Evolutionary conservation across 1,284 basidiomycete genomes (phyloP), one percentile per base, ranked within the genome.

Genomic region (Leccinum fallax): DNA sequence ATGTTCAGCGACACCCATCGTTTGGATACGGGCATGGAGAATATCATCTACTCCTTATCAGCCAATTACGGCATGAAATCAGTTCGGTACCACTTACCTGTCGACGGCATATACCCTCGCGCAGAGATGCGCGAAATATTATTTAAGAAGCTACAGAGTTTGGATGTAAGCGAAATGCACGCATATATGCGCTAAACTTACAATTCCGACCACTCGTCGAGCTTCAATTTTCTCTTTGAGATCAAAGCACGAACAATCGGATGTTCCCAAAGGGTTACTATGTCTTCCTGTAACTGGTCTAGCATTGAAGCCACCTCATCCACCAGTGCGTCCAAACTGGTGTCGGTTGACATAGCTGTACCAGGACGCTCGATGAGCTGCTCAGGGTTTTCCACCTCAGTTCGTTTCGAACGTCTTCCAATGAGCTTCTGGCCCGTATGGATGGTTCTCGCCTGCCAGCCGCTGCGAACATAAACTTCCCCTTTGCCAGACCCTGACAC

Each of bases 191-290:
- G 28, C 52, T 8, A 26, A 81, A 81, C 90, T 74, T 71, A 93
- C 92, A 89, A 92, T 76, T 91, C 89, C 9, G 89, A 86, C 86
- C 90, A 92, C 72, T 93, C 91, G 66, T 93, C 90, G 57, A 93
- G 76, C 68, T 89, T 88, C 57, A 93, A 76, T 64, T 87, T 86
- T 62, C 90, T 80, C 67, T 83, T 85, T 28, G 80, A 79, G 57
- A 92, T 86, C 69, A 93, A 74, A 30, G 80, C 81, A 69, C 83
- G 85, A 48, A 93, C 88, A 10, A 83, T 81, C 0, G 87, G 83
- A 67, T 90, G 87, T 49, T 80, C 77, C 90, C 90, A 93, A 11
- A 93, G 79, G 61, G 84, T 79, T 61, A 80, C 78, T 65, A 92
- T 83, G 69, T 93, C 90, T 16, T 84, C 81, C 67, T 84, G 81